Evolutionary conservation across 2,329 filamentous ascomycete species (phyloP).

Genomic region (Apiospora hydei): DNA sequence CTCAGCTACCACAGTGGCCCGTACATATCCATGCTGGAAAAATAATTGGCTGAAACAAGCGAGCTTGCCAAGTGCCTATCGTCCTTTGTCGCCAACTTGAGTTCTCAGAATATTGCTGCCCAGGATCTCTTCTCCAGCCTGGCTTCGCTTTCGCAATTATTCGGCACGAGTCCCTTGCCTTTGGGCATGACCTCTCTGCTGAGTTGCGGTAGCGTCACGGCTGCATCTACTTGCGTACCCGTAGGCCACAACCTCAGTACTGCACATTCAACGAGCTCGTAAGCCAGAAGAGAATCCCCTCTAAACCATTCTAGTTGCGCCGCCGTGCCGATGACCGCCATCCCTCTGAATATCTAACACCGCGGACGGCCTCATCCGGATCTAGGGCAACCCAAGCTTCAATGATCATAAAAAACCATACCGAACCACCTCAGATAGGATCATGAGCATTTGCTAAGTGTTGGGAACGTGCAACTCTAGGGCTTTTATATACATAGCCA

Average conservation of each 20-base stretch:
- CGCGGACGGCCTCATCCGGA: background rate
- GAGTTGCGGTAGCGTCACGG: too few relatives aligned
- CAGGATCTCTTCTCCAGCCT: background rate
- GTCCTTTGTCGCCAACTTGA: background rate
- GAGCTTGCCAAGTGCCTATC: background rate
- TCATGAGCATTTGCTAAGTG: background rate
- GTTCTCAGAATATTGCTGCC: background rate
- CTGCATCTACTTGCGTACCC: background rate
- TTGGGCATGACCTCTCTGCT: background rate
- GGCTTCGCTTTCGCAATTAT: background rate
- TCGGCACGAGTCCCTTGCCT: background rate
- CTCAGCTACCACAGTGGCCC: background rate
- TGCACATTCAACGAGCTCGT: too few relatives aligned
- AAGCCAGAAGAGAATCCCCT: too few relatives aligned
- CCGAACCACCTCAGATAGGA: background rate
- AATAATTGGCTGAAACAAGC: background rate
- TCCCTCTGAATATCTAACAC: background rate
- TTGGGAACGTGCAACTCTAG: too few relatives aligned
- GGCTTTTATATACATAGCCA: too few relatives aligned
- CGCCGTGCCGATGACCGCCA: background rate
- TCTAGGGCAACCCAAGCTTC: background rate
- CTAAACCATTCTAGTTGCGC: background rate
- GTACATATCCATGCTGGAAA: background rate
- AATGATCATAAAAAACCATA: background rate
- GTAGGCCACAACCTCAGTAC: background rate